phyloP scores from a whole-genome alignment of 345 rosid species.

The Euphorbia lathyris region DNA sequence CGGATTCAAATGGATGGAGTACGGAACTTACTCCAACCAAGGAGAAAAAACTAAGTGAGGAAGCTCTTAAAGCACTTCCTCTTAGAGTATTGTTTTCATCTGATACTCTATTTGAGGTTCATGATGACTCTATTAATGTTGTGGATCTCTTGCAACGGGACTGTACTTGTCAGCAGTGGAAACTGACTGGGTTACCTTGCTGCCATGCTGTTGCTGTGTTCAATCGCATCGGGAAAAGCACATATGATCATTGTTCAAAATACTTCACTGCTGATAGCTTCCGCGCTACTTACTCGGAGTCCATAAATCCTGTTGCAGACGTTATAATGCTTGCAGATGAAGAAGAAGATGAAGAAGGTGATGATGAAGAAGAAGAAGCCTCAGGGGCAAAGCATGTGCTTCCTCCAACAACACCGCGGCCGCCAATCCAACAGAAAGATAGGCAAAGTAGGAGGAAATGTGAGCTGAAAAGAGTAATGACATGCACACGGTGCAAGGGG shows the following conservation, averaged over 20 bases:
- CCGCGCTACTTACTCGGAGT: conserved; percentile 47
- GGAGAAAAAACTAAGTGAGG: conserved; percentile 62
- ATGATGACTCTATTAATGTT: conserved; percentile 57
- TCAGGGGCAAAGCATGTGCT: conserved; percentile 38
- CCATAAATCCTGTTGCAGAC: conserved; percentile 41
- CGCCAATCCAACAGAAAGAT: conserved; percentile 46
- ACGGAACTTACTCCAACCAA: conserved; percentile 65
- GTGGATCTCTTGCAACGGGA: conserved; percentile 59
- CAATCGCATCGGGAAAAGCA: conserved; percentile 41
- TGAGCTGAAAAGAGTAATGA: conserved; percentile 45
- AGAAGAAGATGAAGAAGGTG: conserved; percentile 26
- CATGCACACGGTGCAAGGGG: conserved; percentile 72
- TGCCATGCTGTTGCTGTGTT: conserved; percentile 79
- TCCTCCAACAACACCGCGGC: conserved; percentile 52
- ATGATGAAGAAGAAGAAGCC: conserved; percentile 27
- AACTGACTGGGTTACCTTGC: conserved; percentile 68
- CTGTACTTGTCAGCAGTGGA: conserved; percentile 80
- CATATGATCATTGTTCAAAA: conserved; percentile 63
- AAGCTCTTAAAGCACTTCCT: conserved; percentile 39
- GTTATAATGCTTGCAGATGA: conserved; percentile 17
- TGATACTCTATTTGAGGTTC: conserved; percentile 87
- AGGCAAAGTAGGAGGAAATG: conserved; percentile 41
- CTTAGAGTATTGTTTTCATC: conserved; percentile 72
- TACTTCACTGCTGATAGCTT: conserved; percentile 57
- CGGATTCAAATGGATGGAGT: conserved; percentile 50